Percentiles rank a stretch among this genome's conserved stretches.
Conservation (phyloP, 352 stramenopile genomes). For the Globisporangium cystogenes region DNA sequence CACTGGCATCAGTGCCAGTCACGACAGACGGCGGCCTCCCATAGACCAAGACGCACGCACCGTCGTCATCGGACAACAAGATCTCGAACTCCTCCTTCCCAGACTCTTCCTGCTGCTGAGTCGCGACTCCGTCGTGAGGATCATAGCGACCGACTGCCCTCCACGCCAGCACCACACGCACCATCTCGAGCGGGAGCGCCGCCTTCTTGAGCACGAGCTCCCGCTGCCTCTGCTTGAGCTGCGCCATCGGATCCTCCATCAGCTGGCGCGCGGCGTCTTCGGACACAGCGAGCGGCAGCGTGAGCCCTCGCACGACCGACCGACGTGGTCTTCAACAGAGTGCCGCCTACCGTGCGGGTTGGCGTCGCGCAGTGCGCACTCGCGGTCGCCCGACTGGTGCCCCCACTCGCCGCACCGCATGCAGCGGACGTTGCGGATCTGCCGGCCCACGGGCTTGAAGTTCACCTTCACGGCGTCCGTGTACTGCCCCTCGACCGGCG, state of each 20-base stretch:
- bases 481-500: slow-evolving; percentile 82
- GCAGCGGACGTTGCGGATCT: slow-evolving; percentile 80
- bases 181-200: slow-evolving; percentile 71
- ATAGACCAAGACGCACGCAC: slow-evolving; percentile 1
- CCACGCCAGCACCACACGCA: slow-evolving; percentile 1
- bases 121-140: background rate
- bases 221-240: slow-evolving; percentile 48
- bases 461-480: slow-evolving; percentile 79
- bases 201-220: slow-evolving; percentile 48
- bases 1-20: too few species aligned
- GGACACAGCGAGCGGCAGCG: background rate
- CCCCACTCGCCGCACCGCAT: slow-evolving; percentile 81
- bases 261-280: slow-evolving; percentile 62
- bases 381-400: slow-evolving; percentile 77
- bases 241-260: slow-evolving; percentile 69
- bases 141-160: background rate
- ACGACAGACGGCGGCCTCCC: too few species aligned
- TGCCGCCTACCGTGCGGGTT: slow-evolving; percentile 57
- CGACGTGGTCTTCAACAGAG: too few species aligned
- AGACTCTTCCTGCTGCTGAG: slow-evolving; percentile 19
- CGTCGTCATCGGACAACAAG: slow-evolving; percentile 59
- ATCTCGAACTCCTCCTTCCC: slow-evolving; percentile 51
- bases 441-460: slow-evolving; percentile 82
- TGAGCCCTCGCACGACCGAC: too few species aligned
- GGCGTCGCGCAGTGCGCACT: slow-evolving; percentile 65